Base-by-base conservation (phyloP, 2,329 filamentous ascomycete genomes). In the Dactylonectria macrodidyma region DNA sequence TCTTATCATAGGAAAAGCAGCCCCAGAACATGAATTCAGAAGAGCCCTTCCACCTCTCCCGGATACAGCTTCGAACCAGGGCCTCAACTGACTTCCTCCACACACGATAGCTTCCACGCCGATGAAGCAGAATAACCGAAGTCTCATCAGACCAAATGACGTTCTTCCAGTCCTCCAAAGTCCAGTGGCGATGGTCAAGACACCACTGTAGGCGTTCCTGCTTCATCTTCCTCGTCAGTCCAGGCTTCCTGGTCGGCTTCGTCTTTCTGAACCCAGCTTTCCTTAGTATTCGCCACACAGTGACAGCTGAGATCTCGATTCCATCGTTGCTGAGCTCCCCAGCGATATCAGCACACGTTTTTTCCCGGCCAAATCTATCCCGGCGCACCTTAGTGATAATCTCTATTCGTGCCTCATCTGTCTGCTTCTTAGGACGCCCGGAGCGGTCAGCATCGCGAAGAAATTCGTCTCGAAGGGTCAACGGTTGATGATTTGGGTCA, bases 21-120 rank as follows among this genome's bases (percentile, higher is more conserved):
- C 59, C 63, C 52, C 61, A 74, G 54, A 75, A 75, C 54, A 75
- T 73, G 58, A 73, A 73, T 38, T 73, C 62, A 46, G 12, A 65
- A 11, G 55, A 57, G 3, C 62, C 69, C 54, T 74, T 73, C 62
- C 47, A 73, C 51, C 63, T 64, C 62, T 74, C 34, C 1, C 26
- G 33, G 64, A 71, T 69, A 68, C 19, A 74, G 48, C 58, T 72
- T 3, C 46, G 30, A 24, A 68, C 2, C 48, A 71, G 69, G 2
- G 16, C 22, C 38, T 71, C 47, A n/a, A 36, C 14, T 22, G 14
- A 11, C 8, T 55, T 44, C 26, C 48, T 16, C 64, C 34, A 73
- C 4, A 75, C 51, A 16, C 36, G 36, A 56, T 70, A 70, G 59
- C 62, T 56, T 19, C 65, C 48, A 1, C 48, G 19, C 1, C n/a